phyloP scores from a whole-genome alignment of 179 eudicot species.

The Spergularia azorica region DNA sequence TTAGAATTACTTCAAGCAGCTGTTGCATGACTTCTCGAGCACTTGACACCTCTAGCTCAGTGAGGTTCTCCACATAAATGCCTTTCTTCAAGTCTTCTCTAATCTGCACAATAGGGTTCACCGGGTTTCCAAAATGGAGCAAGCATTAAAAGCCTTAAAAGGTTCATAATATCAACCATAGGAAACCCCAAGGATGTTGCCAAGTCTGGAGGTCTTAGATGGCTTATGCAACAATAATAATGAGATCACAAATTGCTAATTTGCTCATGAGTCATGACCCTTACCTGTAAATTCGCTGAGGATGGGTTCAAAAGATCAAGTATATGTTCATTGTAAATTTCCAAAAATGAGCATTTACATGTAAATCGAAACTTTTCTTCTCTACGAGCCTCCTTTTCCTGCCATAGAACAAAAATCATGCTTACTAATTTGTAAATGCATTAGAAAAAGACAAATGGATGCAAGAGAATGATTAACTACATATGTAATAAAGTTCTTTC shows the following conservation, averaged over 20 bases:
- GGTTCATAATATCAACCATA: neutral
- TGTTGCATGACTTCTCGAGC: slow-evolving; percentile 95
- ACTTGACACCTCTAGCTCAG: slow-evolving; percentile 83
- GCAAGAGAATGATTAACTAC: neutral
- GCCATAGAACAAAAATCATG: slow-evolving; percentile 21
- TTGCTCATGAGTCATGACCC: neutral
- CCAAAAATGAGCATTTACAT: slow-evolving; percentile 96
- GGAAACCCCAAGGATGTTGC: neutral
- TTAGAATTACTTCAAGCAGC: slow-evolving; percentile 65
- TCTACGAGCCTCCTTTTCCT: slow-evolving; percentile 95
- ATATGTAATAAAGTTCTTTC: slow-evolving; percentile 5
- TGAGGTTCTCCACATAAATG: slow-evolving; percentile 86
- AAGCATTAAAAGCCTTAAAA: neutral
- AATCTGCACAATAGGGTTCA: slow-evolving; percentile 45
- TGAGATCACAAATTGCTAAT: neutral
- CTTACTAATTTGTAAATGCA: neutral
- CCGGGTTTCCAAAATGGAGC: neutral
- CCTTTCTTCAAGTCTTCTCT: slow-evolving; percentile 98
- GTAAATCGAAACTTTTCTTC: slow-evolving; percentile 85
- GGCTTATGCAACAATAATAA: neutral
- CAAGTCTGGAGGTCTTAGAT: neutral
- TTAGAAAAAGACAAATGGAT: neutral
- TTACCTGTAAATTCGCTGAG: slow-evolving; percentile 79
- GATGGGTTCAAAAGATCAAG: slow-evolving; percentile 92
- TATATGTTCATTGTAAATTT: slow-evolving; percentile 95